Base-by-base conservation (phyloP, 1,284 basidiomycete species). In the Puccinia polysora region DNA sequence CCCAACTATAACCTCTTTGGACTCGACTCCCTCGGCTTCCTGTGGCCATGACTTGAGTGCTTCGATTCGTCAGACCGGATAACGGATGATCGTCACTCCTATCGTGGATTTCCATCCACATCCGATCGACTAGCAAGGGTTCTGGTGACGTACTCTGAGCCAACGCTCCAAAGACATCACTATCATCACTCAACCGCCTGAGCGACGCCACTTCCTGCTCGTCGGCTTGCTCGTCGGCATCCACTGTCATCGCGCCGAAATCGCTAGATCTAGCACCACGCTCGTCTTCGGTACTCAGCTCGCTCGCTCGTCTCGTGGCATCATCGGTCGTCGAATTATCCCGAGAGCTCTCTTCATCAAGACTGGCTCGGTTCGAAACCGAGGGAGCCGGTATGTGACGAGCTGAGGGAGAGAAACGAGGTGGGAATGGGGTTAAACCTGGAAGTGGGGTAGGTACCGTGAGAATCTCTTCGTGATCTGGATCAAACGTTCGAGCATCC, bases 401-500 rank as follows among this genome's bases (percentile, higher is more conserved):
- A 23, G n/a, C 40, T 28, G 63, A 10, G 2, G 59, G 59, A 36
- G 47, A 36, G n/a, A 62, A 30, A 28, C 59, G 38, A 20, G 30
- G n/a, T 18, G 59, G 59, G 38, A 62, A 45, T 4, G 69, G 58
- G n/a, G 38, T 63, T 30, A 56, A 38, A 15, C 56, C 59, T 15
- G 68, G 68, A 23, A 63, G 32, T 14, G 58, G 69, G 12, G 45
- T 63, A 1, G 69, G 69, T 1, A 71, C 69, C n/a, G 32, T 34
- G 6, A 71, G 43, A 20, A 53, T 53, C 40, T 71, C 36, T 62
- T 63, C 59, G 63, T 71, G 59, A 63, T 71, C 58, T 32, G 69
- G 38, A 63, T 71, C 69, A 55, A 71, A 71, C 2, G 69, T 71
- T 2, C 69, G 58, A 55, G 69, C 69, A 63, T 71, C 69, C 38